Base-by-base conservation (phyloP, 169 alveolate species). In the Theileria sp. region DNA sequence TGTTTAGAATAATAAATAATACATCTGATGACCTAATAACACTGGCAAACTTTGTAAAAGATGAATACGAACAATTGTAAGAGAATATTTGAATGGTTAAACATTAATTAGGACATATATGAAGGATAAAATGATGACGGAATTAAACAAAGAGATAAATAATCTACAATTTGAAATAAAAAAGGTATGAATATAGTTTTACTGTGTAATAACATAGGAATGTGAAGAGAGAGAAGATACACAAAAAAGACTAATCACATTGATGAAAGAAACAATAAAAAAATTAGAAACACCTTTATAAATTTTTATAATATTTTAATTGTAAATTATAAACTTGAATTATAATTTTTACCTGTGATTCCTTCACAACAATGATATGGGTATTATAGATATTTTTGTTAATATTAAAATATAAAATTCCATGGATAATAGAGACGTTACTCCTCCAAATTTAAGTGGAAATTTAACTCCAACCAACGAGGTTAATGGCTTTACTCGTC, bases 201-300 rank as follows among this genome's bases (percentile, higher is more conserved):
- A 25, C 8, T n/a, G 28, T n/a, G 30, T 13, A 51, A 51, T 15
- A 21, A 80, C 65, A 8, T 76, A 83, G 89, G 89, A 83, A 44
- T 69, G 85, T 70, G 89, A 83, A 6, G 89, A 83, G 28, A 79
- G 89, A 21, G 80, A 77, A 64, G 68, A 70, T 23, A 83, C 80
- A 70, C 86, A 77, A 65, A 75, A 77, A 56, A 23, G 77, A 54
- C 51, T 83, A 54, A 75, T 74, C 60, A 13, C 56, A 25, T 62
- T 83, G 21, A 83, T 83, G 89, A 86, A 83, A 70, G 89, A 83
- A 80, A 83, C 89, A 9, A 30, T 83, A n/a, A 83, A 78, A 50
- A 64, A 86, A 25, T 56, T 83, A 30, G 89, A 82, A 17, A 68
- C 89, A 6, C 89, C 89, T 5, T 61, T 83, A 17, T 83, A 77